phyloP scores from a whole-genome alignment of 208 protist genomes.

The Crithidia brevicula region DNA sequence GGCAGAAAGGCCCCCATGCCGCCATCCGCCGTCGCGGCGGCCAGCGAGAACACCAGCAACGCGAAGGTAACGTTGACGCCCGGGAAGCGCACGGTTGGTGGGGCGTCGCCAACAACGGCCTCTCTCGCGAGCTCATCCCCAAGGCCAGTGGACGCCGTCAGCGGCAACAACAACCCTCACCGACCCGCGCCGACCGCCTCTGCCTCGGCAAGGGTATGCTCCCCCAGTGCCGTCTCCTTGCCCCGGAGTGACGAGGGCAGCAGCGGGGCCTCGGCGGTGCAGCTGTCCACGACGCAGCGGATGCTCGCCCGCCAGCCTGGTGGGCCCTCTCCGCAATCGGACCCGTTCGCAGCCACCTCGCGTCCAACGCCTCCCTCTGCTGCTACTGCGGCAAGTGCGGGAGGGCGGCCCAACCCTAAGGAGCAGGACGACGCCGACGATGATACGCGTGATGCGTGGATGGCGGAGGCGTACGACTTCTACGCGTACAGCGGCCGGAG shows the following conservation, averaged over 20 bases:
- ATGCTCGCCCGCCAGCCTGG: neutral
- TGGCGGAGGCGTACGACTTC: constrained; percentile 19
- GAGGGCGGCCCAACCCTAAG: neutral
- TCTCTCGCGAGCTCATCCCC: too few relatives aligned
- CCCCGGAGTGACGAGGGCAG: neutral
- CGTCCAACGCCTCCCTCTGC: neutral
- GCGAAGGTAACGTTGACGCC: neutral
- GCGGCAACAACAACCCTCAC: too few relatives aligned
- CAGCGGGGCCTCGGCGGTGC: neutral
- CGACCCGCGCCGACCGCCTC: constrained; percentile 1
- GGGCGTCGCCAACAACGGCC: too few relatives aligned
- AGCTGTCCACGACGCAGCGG: neutral
- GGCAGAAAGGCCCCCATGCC: neutral
- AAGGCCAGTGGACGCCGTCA: too few relatives aligned
- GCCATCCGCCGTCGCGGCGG: neutral
- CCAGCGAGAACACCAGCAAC: neutral
- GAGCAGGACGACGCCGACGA: neutral
- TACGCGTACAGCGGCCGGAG: constrained; percentile 12
- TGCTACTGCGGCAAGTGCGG: neutral
- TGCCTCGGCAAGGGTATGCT: neutral
- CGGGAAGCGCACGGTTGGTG: constrained; percentile 6
- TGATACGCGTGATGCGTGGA: constrained; percentile 11
- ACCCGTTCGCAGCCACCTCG: too few relatives aligned
- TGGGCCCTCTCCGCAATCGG: too few relatives aligned
- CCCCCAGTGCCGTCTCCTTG: neutral